Base-by-base conservation (phyloP, 139 green algal genomes). In the Monoraphidium neglectum region DNA sequence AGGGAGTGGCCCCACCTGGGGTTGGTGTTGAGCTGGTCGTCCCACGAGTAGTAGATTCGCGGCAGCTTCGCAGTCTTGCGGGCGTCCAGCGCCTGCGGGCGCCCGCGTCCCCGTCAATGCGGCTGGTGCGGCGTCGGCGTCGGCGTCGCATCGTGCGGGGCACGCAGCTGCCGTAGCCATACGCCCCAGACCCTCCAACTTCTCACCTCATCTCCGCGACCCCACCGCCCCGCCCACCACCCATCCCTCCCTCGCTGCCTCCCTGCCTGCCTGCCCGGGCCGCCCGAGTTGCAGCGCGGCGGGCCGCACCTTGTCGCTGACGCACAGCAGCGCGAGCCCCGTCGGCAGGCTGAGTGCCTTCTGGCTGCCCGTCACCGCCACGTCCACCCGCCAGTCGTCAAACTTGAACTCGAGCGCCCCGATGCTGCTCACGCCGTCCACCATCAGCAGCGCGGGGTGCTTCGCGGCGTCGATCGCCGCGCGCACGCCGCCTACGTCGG, bases 331-430 rank as follows among this genome's bases (percentile, higher is more conserved):
- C 6, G 79, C 93, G 12, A 99, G 86, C 63, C 96, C 96, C 0
- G 96, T 99, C 36, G 96, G 96, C 83, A 99, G 80, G 30, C 90
- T 97, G 49, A 99, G 88, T 38, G 96, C 96, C 85, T 99, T 99
- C 84, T 99, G 96, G 10, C 84, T 94, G 37, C 95, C 95, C 21
- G 96, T 99, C 30, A 99, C 90, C 24, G 95, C 96, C 51, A 98
- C 89, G 83, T 99, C 96, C 30, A 99, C 96, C 23, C 90, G 68
- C 95, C 95, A 99, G 30, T 98, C 84, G 80, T 99, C 96, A 70
- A 98, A 91, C 59, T 91, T 75, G 84, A 98, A 98, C 54, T 95
- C 84, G 32, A 97, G 89, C 4, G 90, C 95, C 21, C 96, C 96
- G 69, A 99, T 98, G 46, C 90, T 97, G 15, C 89, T 96, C 28